These are phyloP conservation scores for Candida vaughaniae DNA, from an alignment of 805 yeast genomes.

Conservation along the genomic window DNA sequence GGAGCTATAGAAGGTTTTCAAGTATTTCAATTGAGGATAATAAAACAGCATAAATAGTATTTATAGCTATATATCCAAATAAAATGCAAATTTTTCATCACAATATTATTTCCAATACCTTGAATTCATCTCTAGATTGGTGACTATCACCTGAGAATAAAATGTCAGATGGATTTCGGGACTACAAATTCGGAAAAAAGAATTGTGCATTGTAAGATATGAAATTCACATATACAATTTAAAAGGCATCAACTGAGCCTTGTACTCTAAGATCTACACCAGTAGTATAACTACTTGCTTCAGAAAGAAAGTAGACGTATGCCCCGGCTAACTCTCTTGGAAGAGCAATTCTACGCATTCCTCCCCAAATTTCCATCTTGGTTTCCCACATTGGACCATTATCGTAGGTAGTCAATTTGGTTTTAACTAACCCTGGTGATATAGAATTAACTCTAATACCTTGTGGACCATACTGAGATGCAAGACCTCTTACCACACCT, in stretches of 20 bases:
- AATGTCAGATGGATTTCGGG: too few relatives aligned
- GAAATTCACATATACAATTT: too few relatives aligned
- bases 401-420: slow-evolving; percentile 37
- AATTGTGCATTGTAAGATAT: too few relatives aligned
- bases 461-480: slow-evolving; percentile 50
- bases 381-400: slow-evolving; percentile 19
- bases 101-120: too few relatives aligned
- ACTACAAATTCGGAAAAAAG: too few relatives aligned
- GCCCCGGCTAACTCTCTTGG: slow-evolving; percentile 73
- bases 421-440: slow-evolving; percentile 41
- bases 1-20: too few relatives aligned
- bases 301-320: slow-evolving; percentile 70
- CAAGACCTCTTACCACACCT: slow-evolving; percentile 41
- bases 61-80: too few relatives aligned
- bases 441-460: slow-evolving; percentile 41
- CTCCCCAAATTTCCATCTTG: slow-evolving; percentile 11
- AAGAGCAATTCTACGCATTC: slow-evolving; percentile 39
- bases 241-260: slow-evolving; percentile 48
- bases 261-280: slow-evolving; percentile 71
- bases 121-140: too few relatives aligned
- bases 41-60: too few relatives aligned
- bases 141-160: too few relatives aligned
- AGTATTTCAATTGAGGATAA: too few relatives aligned
- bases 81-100: too few relatives aligned
- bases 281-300: slow-evolving; percentile 71